Percentiles rank a stretch among this genome's conserved stretches.
phyloP scores from a whole-genome alignment of 257 asterid species.

The Solanum stenotomum region DNA sequence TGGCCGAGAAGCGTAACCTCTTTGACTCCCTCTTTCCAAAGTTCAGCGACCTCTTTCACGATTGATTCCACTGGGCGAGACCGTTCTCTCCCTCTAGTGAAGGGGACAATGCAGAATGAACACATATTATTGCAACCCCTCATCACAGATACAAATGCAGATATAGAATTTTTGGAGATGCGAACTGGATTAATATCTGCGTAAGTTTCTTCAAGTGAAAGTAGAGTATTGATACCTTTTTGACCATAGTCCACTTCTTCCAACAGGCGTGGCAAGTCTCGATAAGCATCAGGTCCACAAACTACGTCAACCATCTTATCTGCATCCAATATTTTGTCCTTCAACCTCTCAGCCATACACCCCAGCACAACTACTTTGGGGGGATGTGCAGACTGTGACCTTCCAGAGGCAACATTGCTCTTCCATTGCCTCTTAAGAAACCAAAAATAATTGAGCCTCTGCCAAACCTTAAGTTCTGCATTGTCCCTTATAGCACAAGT shows the following conservation, averaged over 20 bases:
- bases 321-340: constrained; percentile 90
- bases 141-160: constrained; percentile 95
- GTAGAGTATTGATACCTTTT: constrained; percentile 94
- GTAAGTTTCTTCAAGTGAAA: constrained; percentile 95
- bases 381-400: constrained; percentile 79
- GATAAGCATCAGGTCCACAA: constrained; percentile 95
- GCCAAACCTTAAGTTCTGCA: constrained; percentile 98
- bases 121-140: constrained; percentile 99
- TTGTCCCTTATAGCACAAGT: constrained; percentile 98
- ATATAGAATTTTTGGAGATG: constrained; percentile 73
- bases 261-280: constrained; percentile 87
- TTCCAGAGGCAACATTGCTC: constrained; percentile 79
- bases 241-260: constrained; percentile 96
- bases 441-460: constrained; percentile 95
- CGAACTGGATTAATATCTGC: constrained; percentile 97
- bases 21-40: constrained; percentile 84
- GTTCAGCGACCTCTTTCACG: constrained; percentile 88
- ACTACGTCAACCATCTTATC: constrained; percentile 99
- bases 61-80: constrained; percentile 92
- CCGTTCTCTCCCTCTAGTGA: constrained; percentile 94
- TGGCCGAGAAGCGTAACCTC: constrained; percentile 98
- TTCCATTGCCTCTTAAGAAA: constrained; percentile 92
- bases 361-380: constrained; percentile 96
- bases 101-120: constrained; percentile 96
- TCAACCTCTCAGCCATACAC: constrained; percentile 98